Base-by-base conservation (phyloP, 768 basidiomycete species). In the Daedaleopsis nitida region DNA sequence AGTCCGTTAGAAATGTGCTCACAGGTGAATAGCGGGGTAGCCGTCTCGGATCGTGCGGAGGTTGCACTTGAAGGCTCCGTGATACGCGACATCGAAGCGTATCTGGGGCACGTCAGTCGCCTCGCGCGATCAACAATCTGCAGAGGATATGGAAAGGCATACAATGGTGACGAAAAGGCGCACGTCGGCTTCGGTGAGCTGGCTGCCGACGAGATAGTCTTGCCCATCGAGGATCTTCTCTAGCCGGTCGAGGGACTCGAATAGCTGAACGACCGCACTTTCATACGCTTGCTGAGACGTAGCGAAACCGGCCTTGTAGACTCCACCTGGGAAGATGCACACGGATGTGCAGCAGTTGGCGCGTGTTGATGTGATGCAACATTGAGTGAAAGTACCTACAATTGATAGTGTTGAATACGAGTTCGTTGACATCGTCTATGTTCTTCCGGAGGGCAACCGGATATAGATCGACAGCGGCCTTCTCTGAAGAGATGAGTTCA, bases 31-130 rank as follows among this genome's bases (percentile, higher is more conserved):
- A 50, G 86, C 82, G 19, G 96, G 95, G 74, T 95, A 98, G 6
- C 91, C 91, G 68, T 86, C 78, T 24, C 96, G 92, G 70, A 97
- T 91, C 45, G 83, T 86, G 34, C 88, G 86, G 65, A 93, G 72
- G 79, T 96, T 95, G 77, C 94, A 96, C 68, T 98, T 98, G 83
- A 98, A 98, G 72, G 95, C 92, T 0, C 88, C 86, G 50, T 89
- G 83, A 74, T 98, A 98, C 16, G 90, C 96, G 1, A 88, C 87
- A 68, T 96, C 94, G 75, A 95, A 96, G 39, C 94, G 92, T 62
- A 93, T 77, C 90, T 92, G 60, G 24, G 66, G 11, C 3, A n/a
- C n/a, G n/a, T n/a, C n/a, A n/a, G n/a, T 47, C n/a, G n/a, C n/a
- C n/a, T n/a, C n/a, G 14, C 3, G n/a, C 10, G 7, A n/a, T 10